Base-by-base conservation (phyloP, 495 filamentous ascomycete species). In the Trichoderma erinaceum region DNA sequence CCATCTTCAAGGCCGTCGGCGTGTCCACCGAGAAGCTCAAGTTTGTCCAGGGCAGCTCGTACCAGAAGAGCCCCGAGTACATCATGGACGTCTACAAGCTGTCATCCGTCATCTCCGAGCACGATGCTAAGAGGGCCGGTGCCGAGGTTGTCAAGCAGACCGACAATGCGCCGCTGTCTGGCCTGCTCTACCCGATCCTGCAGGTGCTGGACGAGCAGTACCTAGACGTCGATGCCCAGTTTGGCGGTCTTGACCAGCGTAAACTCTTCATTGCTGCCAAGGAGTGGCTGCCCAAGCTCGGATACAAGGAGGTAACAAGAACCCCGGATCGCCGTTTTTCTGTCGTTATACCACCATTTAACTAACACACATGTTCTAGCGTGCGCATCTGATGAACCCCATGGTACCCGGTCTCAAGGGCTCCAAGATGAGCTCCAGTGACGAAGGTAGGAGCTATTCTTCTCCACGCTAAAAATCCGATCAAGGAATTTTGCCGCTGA, bases 101-200 rank as follows among this genome's bases (percentile, higher is more conserved):
- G 63, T 77, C 80, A 27, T 80, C 84, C 0, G 73, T 90, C 7
- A 83, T 84, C 15, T 83, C 83, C 1, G 83, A 87, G 69, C 83
- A 87, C 71, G 91, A 93, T 73, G 88, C 91, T 6, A 89, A 90
- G 75, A 94, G 92, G 77, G 92, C 92, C 0, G 93, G 95, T 16
- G 90, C 91, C 1, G 95, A 99, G 74, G 85, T 99, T 8, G 93
- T 99, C 56, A 99, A 98, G 82, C 92, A 97, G 79, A 84, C 88
- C 15, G 83, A 84, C 25, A 91, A 90, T 71, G 85, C 90, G 29
- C 85, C 90, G 12, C 71, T 99, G 61, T 86, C 84, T 69, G 93
- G 92, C 0, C 83, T 97, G 16, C 82, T 97, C 61, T 99, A 99
- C 77, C 91, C 91, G 0, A 82, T 93, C 12, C 89, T 99, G 75